Evolutionary conservation across 2,329 filamentous ascomycete species (phyloP).

Genomic region (Blastomyces percursus): DNA sequence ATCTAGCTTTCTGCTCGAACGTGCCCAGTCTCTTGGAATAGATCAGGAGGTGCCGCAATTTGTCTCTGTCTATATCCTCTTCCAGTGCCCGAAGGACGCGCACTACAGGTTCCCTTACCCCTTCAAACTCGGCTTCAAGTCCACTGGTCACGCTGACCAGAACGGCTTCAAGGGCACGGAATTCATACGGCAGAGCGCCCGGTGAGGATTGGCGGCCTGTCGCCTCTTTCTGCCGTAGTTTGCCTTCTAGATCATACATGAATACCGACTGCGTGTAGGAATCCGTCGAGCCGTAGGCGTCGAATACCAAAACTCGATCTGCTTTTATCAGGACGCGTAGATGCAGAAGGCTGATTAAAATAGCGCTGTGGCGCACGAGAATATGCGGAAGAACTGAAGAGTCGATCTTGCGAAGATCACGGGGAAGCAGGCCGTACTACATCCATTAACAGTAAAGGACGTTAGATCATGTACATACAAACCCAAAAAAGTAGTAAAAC

Average conservation of each 20-base stretch:
- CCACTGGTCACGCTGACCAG: conserved; percentile 87
- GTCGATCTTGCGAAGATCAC: conserved; percentile 94
- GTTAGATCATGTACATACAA: conserved; percentile 2
- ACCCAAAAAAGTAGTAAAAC: neutral
- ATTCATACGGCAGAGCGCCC: conserved; percentile 76
- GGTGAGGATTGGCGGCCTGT: conserved; percentile 38
- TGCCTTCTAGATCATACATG: conserved; percentile 94
- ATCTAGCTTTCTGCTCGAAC: conserved; percentile 91
- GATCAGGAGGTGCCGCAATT: conserved; percentile 79
- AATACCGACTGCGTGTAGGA: conserved; percentile 94
- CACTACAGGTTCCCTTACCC: conserved; percentile 84
- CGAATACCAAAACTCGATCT: conserved; percentile 87
- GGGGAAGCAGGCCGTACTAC: conserved; percentile 81
- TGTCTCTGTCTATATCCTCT: conserved; percentile 92
- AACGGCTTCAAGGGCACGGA: conserved; percentile 88
- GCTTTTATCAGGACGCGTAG: conserved; percentile 91
- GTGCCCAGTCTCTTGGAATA: conserved; percentile 92
- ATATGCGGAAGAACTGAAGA: conserved; percentile 93
- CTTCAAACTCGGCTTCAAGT: conserved; percentile 87
- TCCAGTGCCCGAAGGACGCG: conserved; percentile 80
- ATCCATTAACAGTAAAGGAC: neutral
- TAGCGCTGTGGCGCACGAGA: conserved; percentile 81
- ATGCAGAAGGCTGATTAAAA: conserved; percentile 92
- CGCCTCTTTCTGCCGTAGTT: conserved; percentile 63
- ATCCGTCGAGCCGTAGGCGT: conserved; percentile 87